Evolutionary conservation across 116 monocot genomes (phyloP).

Genomic region (Thalassia testudinum): DNA sequence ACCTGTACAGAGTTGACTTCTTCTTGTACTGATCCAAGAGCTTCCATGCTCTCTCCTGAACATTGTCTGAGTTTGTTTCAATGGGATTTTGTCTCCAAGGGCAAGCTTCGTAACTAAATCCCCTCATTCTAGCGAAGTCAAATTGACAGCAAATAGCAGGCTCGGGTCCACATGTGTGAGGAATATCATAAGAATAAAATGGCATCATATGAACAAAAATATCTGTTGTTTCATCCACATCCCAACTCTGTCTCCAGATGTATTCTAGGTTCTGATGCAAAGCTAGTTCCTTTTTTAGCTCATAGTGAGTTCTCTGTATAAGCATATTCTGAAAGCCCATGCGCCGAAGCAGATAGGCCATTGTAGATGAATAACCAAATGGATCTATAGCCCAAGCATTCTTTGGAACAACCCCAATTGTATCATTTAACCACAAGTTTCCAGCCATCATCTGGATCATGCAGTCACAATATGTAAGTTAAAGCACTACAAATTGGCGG

Average conservation of each 20-base stretch:
- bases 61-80: constrained; percentile 74
- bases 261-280: constrained; percentile 74
- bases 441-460: constrained; percentile 75
- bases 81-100: constrained; percentile 82
- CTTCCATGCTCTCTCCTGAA: constrained; percentile 66
- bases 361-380: constrained; percentile 94
- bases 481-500: no score
- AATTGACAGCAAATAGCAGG: constrained; percentile 98
- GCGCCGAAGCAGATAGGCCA: constrained; percentile 88
- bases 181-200: constrained; percentile 98
- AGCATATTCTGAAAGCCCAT: constrained; percentile 98
- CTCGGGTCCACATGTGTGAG: constrained; percentile 96
- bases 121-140: constrained; percentile 83
- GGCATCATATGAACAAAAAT: constrained; percentile 99
- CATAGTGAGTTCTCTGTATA: constrained; percentile 97
- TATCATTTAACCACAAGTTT: constrained; percentile 89
- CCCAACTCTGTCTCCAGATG: constrained; percentile 94
- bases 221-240: constrained; percentile 83
- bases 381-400: constrained; percentile 98
- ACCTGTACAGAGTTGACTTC: constrained; percentile 90
- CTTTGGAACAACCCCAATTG: constrained; percentile 74
- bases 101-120: constrained; percentile 73
- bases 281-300: constrained; percentile 90
- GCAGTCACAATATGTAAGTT: not conserved
- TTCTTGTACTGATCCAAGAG: constrained; percentile 90